Evolutionary conservation across 768 basidiomycete species (phyloP), one percentile per base, ranked within the genome.

Genomic region (Floccularia luteovirens): DNA sequence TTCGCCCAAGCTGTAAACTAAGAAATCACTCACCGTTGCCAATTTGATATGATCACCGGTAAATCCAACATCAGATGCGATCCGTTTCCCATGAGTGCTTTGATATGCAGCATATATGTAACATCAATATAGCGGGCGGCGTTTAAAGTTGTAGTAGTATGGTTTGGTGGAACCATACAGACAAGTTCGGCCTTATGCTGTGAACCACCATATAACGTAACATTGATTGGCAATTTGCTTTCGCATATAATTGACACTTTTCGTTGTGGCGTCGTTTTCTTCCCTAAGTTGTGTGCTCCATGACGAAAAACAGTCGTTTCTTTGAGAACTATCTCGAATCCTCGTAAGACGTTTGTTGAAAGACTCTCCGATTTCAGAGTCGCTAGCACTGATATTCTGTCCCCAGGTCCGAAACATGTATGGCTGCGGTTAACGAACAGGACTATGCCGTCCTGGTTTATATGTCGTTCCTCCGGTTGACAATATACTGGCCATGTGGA

Each of bases 401-500:
- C 91, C 3, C 84, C 85, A 1, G 91, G 88, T 1, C 90, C 90
- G 49, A 82, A 90, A 50, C 91, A 93, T 5, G 82, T 82, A 43
- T 77, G 71, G 19, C 69, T 69, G 25, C 92, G 81, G 20, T 86
- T 79, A 14, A 91, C 82, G 31, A 73, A 77, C 44, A 96, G 75
- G 17, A 72, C 79, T 13, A 90, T 71, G 20, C 80, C 82, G 2
- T 89, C 82, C 45, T 80, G 75, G 2, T 66, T 51, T 13, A 77
- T 60, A 12, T 74, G 69, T n/a, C 87, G 82, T 24, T 70, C 71
- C 51, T 90, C 86, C 8, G 75, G 74, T 54, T 90, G 85, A 36
- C 75, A 75, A 54, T 90, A 94, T 22, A 93, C 74, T 2, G 92
- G 91, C 92, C 92, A 96, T 1, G 88, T 82, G 3, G 90, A 85